Evolutionary conservation across 768 basidiomycete species (phyloP).

Genomic region (Pisolithus sp.): DNA sequence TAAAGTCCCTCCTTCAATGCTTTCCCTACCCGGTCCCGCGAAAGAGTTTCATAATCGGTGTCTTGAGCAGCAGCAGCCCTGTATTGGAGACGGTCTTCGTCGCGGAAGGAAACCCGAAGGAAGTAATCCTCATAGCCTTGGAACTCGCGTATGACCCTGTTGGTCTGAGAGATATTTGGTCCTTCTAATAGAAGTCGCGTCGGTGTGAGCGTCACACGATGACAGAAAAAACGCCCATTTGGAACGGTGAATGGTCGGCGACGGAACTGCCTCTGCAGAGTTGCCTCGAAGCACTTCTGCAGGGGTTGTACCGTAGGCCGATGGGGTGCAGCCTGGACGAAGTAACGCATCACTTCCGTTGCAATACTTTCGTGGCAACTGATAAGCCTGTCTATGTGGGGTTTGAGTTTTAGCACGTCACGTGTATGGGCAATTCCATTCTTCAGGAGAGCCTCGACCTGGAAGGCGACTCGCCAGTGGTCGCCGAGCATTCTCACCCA

Average conservation of each 20-base stretch:
- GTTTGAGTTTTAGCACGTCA: slow-evolving; percentile 45
- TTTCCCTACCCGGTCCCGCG: no score
- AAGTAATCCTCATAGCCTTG: no score
- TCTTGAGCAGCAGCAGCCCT: no score
- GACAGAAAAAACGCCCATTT: slow-evolving; percentile 51
- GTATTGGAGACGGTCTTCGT: no score
- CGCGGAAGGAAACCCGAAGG: no score
- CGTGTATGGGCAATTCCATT: slow-evolving; percentile 57
- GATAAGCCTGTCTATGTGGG: slow-evolving; percentile 38
- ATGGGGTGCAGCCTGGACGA: slow-evolving; percentile 41
- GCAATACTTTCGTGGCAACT: slow-evolving; percentile 30
- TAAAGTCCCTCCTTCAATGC: no score
- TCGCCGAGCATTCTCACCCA: slow-evolving; percentile 1
- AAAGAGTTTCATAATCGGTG: no score
- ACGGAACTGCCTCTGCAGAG: slow-evolving; percentile 15
- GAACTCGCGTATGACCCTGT: no score
- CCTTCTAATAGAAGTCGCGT: slow-evolving; percentile 34
- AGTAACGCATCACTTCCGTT: slow-evolving; percentile 48
- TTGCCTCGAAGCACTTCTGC: slow-evolving; percentile 40
- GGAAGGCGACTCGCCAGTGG: slow-evolving; percentile 37
- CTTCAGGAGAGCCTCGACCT: slow-evolving; percentile 38
- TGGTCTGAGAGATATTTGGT: no score
- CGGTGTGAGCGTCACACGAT: slow-evolving; percentile 72
- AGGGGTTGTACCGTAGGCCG: slow-evolving; percentile 39
- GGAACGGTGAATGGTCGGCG: slow-evolving; percentile 20